Base-by-base conservation (phyloP, 768 basidiomycete species). In the Boletus sp. region DNA sequence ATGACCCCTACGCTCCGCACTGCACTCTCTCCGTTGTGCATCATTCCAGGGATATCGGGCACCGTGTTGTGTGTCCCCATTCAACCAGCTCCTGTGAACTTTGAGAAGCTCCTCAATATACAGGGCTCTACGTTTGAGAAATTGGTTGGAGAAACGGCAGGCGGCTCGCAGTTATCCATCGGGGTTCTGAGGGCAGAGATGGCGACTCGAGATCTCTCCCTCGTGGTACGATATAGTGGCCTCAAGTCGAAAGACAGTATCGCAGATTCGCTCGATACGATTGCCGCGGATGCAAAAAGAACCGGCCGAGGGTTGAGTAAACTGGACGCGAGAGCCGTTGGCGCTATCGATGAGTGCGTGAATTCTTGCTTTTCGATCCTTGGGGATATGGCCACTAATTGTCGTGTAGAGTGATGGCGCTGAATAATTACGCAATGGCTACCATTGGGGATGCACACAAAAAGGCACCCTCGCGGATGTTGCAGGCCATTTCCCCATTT, bases 171-270 rank as follows among this genome's bases (percentile, higher is more conserved):
- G 6, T 67, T 92, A 37, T 82, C 87, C 5, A 66, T 89, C 44
- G 82, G 89, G 54, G 80, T 92, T 60, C 84, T 89, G 71, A 86
- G 84, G 68, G 85, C 88, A 14, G 86, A 91, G 62, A 85, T 91
- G 81, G 90, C 89, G 14, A 88, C 86, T 1, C 75, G 71, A 24
- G 90, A 92, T 66, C 76, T 92, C 50, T 73, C 81, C 14, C 78
- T 82, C 6, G 75, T 89, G 30, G 84, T 91, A 15, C 78, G 77
- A 15, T 71, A 79, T 57, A 92, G 90, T 67, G 74, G 85, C 15
- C 69, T 92, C 64, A 80, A 75, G 56, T 81, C 82, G 24, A 83
- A 76, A 52, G 85, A 89, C n/a, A 56, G 67, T 20, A 64, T 92
- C 10, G 84, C 81, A 17, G 73, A 80, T 10, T 63, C 75, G 15